Base-by-base conservation (phyloP, 2,329 filamentous ascomycete genomes). In the Pyricularia pennisetigena region DNA sequence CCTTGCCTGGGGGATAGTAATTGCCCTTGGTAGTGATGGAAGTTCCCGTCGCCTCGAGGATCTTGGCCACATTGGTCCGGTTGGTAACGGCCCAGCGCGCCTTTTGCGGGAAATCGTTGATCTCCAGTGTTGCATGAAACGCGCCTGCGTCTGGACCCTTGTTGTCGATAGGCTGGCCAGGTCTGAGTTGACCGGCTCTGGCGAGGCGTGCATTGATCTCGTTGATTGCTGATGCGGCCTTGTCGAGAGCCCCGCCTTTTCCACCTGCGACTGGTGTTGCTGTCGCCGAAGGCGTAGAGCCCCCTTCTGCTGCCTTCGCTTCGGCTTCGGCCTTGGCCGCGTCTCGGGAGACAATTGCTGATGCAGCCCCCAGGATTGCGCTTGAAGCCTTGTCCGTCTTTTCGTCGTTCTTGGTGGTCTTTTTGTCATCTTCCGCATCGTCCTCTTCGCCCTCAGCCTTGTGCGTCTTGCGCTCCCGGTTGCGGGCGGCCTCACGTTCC, bases 31-130 rank as follows among this genome's bases (percentile, higher is more conserved):
- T 97, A 0, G 95, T 99, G 77, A 99, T 99, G 7, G 93, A 97
- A 1, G 94, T 97, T 59, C 93, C 94, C 0, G 94, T 97, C 10
- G 92, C 87, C 75, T 99, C 95, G 71, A 99, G 85, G 73, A 99
- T 97, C 83, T 98, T 99, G 73, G 94, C 94, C 69, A 99, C 95
- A 75, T 99, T 99, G 49, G 95, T 98, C 72, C 95, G 88, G 78
- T 99, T 99, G 57, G 95, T 99, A 80, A 99, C 95, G 12, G 93
- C 94, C 95, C 95, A 99, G 73, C 95, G 88, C 71, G 95, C 95
- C 83, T 97, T 98, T 78, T 99, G 95, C 41, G 95, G 95, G 79
- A 98, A 98, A 79, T 99, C 95, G 79, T 99, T 99, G 86, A 99
- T 99, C 79, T 98, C 95, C 70, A 99, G 84, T 4, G 94, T 98